Evolutionary conservation across 345 rosid species (phyloP).

Genomic region (Schrenkiella parvula): DNA sequence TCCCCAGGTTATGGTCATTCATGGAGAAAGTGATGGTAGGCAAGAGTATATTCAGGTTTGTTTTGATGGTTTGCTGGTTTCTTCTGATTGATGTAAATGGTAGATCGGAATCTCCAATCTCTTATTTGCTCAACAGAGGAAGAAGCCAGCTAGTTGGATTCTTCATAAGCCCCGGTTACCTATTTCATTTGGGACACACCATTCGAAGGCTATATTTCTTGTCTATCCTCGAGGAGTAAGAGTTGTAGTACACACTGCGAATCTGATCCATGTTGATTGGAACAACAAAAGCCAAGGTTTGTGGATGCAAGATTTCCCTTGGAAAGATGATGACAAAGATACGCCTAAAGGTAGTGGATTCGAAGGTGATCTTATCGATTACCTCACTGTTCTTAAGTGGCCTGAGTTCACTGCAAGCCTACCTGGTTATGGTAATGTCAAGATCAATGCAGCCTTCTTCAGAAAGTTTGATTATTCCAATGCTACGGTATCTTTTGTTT

Average conservation of each 20-base stretch:
- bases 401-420: conserved; percentile 65
- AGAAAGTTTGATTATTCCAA: conserved; percentile 68
- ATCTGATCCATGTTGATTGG: conserved; percentile 90
- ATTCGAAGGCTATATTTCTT: conserved; percentile 90
- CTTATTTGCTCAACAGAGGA: conserved; percentile 45
- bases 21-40: conserved; percentile 82
- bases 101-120: conserved; percentile 1
- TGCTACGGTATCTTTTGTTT: conserved; percentile 48
- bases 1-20: conserved; percentile 79
- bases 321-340: conserved; percentile 62
- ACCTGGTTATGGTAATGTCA: conserved; percentile 55
- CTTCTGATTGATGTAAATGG: neutral
- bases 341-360: conserved; percentile 50
- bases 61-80: neutral
- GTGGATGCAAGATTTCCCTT: conserved; percentile 99
- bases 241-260: conserved; percentile 87
- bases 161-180: conserved; percentile 88
- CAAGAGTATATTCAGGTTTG: conserved; percentile 77
- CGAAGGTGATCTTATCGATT: conserved; percentile 80
- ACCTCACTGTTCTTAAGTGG: conserved; percentile 85
- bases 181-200: conserved; percentile 89
- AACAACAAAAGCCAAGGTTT: conserved; percentile 95
- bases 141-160: conserved; percentile 77
- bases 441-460: conserved; percentile 73
- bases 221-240: conserved; percentile 79